Conservation (phyloP, 495 filamentous ascomycete species). For the Cenococcum geophilum region DNA sequence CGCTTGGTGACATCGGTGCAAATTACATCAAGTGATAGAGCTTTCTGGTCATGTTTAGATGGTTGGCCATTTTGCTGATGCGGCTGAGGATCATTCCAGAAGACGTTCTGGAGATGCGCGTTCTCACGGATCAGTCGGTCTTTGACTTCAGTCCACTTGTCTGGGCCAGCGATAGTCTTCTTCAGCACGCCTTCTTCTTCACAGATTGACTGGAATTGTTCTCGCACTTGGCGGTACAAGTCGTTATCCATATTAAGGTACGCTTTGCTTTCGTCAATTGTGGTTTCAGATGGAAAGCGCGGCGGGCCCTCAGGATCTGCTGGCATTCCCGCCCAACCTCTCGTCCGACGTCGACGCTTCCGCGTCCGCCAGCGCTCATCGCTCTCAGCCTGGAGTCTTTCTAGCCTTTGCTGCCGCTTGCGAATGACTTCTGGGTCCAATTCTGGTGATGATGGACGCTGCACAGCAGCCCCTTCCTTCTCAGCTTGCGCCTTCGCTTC, state of each 20-base stretch:
- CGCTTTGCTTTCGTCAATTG: constrained; percentile 69
- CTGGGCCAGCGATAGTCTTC: constrained; percentile 66
- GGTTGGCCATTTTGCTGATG: constrained; percentile 34
- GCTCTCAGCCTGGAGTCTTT: constrained; percentile 54
- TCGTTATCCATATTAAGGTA: constrained; percentile 58
- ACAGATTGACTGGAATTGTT: constrained; percentile 65
- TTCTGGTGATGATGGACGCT: neutral
- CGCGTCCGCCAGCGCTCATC: constrained; percentile 56
- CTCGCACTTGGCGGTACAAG: constrained; percentile 56
- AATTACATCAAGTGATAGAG: constrained; percentile 67
- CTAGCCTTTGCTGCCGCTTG: constrained; percentile 32
- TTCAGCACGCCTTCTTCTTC: constrained; percentile 58
- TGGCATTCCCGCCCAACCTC: constrained; percentile 63
- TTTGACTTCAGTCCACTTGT: constrained; percentile 67
- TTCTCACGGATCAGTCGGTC: constrained; percentile 60
- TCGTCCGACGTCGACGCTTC: constrained; percentile 67
- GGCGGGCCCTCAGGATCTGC: constrained; percentile 65
- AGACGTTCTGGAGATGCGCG: constrained; percentile 59
- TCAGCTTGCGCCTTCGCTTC: neutral
- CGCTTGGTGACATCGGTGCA: constrained; percentile 78
- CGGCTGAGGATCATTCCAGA: constrained; percentile 46
- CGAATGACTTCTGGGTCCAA: constrained; percentile 31
- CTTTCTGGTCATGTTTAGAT: constrained; percentile 44
- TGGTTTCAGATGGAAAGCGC: constrained; percentile 74
- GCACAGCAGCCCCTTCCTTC: neutral